These are phyloP conservation scores for Zygosaccharomyces pseudobailii DNA, from an alignment of 1,139 yeast genomes.

Conservation along the genomic window DNA sequence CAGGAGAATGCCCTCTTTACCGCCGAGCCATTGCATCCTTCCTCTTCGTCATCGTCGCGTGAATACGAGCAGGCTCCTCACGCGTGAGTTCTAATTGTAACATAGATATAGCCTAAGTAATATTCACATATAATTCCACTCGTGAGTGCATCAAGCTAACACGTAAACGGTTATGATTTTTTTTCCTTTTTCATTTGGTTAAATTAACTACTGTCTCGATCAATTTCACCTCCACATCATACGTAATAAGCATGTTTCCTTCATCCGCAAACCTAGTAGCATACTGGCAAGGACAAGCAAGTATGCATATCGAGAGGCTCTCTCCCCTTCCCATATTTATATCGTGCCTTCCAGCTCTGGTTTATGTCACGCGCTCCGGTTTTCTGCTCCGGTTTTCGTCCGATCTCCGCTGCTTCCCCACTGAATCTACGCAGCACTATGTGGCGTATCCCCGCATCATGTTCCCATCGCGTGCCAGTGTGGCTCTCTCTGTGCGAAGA, in stretches of 20 bases:
- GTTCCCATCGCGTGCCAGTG: neutral
- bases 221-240: no score
- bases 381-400: neutral
- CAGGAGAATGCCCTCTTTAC: conserved; percentile 3
- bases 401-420: neutral
- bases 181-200: no score
- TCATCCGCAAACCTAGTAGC: no score
- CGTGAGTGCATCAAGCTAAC: no score
- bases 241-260: no score
- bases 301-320: no score
- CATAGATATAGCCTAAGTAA: neutral
- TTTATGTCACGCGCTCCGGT: neutral
- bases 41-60: conserved; percentile 1
- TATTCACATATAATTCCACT: neutral
- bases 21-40: neutral
- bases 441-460: neutral
- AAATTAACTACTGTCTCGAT: no score
- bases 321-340: neutral
- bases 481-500: neutral
- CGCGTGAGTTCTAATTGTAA: neutral
- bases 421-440: neutral
- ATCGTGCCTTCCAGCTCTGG: neutral
- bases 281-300: no score
- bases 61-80: conserved; percentile 5
- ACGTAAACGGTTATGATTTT: no score